Conservation (phyloP, 345 rosid genomes). For the Camelina neglecta region DNA sequence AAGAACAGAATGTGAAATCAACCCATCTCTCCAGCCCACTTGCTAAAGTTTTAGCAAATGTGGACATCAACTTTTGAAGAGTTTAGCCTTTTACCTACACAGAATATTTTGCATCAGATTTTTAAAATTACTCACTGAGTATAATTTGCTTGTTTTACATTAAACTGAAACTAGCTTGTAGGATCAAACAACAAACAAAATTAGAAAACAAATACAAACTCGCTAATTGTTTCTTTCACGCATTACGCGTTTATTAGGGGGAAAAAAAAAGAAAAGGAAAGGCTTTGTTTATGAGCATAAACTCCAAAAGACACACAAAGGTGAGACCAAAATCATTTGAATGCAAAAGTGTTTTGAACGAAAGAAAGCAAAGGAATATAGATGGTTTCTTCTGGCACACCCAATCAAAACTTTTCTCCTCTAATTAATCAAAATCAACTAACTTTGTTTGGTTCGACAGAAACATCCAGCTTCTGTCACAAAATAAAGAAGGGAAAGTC, state of each 20-base stretch:
- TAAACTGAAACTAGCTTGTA: conserved; percentile 16
- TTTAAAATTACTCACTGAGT: neutral
- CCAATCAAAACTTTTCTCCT: conserved; percentile 28
- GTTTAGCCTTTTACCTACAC: conserved; percentile 23
- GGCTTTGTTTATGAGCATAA: conserved; percentile 27
- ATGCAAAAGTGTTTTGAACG: conserved; percentile 37
- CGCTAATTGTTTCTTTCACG: neutral
- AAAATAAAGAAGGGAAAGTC: neutral
- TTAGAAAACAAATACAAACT: neutral
- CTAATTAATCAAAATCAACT: conserved; percentile 14
- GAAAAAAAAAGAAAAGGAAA: neutral
- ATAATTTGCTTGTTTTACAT: conserved; percentile 2
- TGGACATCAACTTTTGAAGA: conserved; percentile 39
- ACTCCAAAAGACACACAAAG: conserved; percentile 31
- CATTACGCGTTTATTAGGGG: neutral
- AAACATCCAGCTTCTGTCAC: conserved; percentile 9
- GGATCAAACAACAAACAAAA: neutral
- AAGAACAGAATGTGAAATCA: conserved; percentile 42
- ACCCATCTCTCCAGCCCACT: conserved; percentile 32
- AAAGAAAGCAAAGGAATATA: conserved; percentile 40
- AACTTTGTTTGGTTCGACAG: conserved; percentile 33
- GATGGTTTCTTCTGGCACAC: conserved; percentile 39
- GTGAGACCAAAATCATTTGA: conserved; percentile 34
- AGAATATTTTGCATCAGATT: conserved; percentile 21
- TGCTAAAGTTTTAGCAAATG: conserved; percentile 35